Evolutionary conservation across 805 yeast species (phyloP), one percentile per base, ranked within the genome.

Genomic region (Zygoascus tannicola): DNA sequence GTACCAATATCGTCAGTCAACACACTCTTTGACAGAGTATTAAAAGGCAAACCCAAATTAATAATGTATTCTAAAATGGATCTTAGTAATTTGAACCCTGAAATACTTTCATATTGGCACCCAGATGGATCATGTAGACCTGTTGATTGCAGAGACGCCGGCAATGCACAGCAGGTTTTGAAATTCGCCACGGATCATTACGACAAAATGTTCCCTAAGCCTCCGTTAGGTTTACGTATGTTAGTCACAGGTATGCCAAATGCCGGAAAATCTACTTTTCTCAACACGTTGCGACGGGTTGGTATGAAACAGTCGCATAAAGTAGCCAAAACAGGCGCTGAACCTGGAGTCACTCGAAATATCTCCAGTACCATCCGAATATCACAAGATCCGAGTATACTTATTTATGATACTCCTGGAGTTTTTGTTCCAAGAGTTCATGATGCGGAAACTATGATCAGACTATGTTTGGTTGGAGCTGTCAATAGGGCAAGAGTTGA

Each of bases 181-280:
- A 68, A 73, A 7, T 53, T 68, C 10, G 65, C 85, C 3, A 68
- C 67, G 32, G 68, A 71, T 42, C 64, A 48, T 23, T 44, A 74
- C 53, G 49, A 60, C 22, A 49, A 58, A 3, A 66, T 77, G 71
- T 61, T 59, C 16, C 85, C 90, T 0, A 75, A 80, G 1, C 94
- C 95, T 0, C 96, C 97, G 0, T 62, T 87, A 47, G 97, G 97
- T 0, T 66, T 83, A 39, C 64, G 87, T 19, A 62, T 84, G 45
- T 68, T 88, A 68, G 75, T 90, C 37, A 79, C 81, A 4, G 98
- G 98, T 0, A 84, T 92, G 92, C 98, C 98, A 1, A 92, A 92
- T 59, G 94, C 87, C n/a, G 98, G 98, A 0, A 92, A 92, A 62
- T 83, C 95, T 10, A 82, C 96, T 0, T 59, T 92, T 39, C 81